Evolutionary conservation across 2,329 filamentous ascomycete genomes (phyloP).

Genomic region (Cryphonectria japonica): DNA sequence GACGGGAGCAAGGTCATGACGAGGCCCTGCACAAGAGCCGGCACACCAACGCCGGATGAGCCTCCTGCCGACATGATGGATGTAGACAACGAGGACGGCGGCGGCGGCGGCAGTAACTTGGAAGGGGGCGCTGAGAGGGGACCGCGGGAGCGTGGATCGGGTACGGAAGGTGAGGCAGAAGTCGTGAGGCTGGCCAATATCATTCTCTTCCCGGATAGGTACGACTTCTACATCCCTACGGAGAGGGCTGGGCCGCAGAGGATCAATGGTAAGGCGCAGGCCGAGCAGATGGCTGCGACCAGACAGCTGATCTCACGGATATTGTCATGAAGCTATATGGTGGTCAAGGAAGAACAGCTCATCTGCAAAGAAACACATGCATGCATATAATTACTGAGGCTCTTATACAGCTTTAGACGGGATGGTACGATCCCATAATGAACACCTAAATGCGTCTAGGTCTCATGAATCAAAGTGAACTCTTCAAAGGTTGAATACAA

Average conservation of each 20-base stretch:
- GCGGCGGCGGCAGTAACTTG: too few species aligned
- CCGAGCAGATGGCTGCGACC: slow-evolving; percentile 30
- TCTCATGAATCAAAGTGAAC: not conserved
- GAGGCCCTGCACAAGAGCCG: slow-evolving; percentile 40
- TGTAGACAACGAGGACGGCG: slow-evolving; percentile 31
- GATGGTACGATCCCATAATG: not conserved
- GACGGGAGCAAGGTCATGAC: slow-evolving; percentile 40
- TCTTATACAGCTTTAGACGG: not conserved
- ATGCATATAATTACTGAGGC: not conserved
- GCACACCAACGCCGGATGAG: slow-evolving; percentile 34
- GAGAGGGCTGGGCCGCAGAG: slow-evolving; percentile 23
- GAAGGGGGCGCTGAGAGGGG: slow-evolving; percentile 32
- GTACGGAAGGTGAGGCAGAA: slow-evolving; percentile 50
- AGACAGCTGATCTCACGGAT: slow-evolving; percentile 29
- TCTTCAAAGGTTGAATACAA: not conserved
- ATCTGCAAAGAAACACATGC: not conserved
- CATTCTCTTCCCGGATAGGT: slow-evolving; percentile 59
- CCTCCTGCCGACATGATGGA: slow-evolving; percentile 33
- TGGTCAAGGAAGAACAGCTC: not conserved
- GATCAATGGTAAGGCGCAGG: slow-evolving; percentile 27
- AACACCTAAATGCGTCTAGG: not conserved
- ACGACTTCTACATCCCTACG: slow-evolving; percentile 52
- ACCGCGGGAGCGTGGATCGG: slow-evolving; percentile 23
- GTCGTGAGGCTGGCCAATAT: slow-evolving; percentile 59
- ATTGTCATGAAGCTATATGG: slow-evolving; percentile 7